A percentile compares a stretch with the other conserved stretches of the same genome.
These are phyloP conservation scores for Ensete glaucum DNA, from an alignment of 176 grass and related monocot genomes.

Conservation along the genomic window DNA sequence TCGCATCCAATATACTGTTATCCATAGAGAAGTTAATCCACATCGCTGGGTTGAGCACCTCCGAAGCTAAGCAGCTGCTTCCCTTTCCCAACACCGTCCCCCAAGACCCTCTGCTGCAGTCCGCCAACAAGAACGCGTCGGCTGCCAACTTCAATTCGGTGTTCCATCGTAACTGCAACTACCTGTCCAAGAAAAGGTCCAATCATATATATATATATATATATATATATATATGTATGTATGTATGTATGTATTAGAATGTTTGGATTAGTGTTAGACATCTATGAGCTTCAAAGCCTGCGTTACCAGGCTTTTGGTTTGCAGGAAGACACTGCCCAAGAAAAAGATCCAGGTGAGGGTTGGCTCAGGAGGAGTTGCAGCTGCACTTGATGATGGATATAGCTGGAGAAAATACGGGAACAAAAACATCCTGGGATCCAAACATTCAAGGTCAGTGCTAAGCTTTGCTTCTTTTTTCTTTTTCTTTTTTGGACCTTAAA, in stretches of 20 bases:
- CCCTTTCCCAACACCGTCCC: neutral
- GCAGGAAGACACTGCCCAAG: constrained; percentile 43
- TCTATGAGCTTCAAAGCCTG: too few species aligned
- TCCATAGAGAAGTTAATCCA: constrained; percentile 44
- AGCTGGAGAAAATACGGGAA: constrained; percentile 91
- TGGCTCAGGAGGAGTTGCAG: constrained; percentile 18
- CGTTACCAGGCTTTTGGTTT: neutral
- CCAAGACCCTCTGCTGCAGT: neutral
- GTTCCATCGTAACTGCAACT: constrained; percentile 15
- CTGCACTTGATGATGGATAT: constrained; percentile 46
- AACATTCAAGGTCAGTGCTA: constrained; percentile 53
- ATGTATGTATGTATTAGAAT: neutral
- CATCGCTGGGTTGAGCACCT: constrained; percentile 14
- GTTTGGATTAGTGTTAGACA: neutral
- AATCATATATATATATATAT: too few species aligned
- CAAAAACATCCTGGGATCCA: constrained; percentile 82
- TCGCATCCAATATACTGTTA: constrained; percentile 26
- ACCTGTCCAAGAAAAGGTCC: constrained; percentile 59
- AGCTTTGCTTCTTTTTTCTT: too few species aligned
- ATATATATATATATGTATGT: too few species aligned
- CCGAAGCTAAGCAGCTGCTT: too few species aligned
- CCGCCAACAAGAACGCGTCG: constrained; percentile 29
- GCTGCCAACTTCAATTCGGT: constrained; percentile 37
- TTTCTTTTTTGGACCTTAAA: too few species aligned
- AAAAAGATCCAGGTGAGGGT: constrained; percentile 41